These are phyloP conservation scores for Ministeria vibrans DNA, from an alignment of 78 protist species.

Conservation along the genomic window DNA sequence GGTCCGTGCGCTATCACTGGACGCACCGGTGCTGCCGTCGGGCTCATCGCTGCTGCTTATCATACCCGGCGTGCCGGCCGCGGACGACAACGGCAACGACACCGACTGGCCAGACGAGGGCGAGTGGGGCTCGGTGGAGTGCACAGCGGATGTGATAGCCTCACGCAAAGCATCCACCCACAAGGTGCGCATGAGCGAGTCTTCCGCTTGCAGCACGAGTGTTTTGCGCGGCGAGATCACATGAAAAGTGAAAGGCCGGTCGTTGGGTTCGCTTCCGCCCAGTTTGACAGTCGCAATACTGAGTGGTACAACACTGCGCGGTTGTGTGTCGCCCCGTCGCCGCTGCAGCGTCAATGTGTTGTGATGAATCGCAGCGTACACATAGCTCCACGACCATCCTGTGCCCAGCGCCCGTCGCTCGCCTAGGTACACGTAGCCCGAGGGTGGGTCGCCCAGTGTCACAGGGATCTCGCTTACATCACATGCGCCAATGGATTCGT, in stretches of 20 bases:
- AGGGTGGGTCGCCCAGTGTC: too few species aligned
- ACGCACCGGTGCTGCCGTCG: neutral
- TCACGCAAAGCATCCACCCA: neutral
- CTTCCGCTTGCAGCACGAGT: neutral
- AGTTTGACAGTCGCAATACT: neutral
- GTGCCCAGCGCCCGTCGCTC: neutral
- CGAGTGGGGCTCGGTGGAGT: neutral
- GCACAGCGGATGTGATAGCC: neutral
- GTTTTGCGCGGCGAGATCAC: neutral
- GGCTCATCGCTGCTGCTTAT: neutral
- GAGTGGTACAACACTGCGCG: neutral
- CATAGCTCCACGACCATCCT: neutral
- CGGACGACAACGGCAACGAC: neutral
- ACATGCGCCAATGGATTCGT: too few species aligned
- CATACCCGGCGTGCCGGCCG: neutral
- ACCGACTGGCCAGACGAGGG: neutral
- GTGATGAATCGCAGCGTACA: neutral
- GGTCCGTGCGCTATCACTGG: neutral
- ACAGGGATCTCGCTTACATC: too few species aligned
- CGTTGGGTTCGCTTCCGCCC: neutral
- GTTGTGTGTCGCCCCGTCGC: neutral
- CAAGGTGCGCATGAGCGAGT: neutral
- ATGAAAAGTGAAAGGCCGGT: neutral
- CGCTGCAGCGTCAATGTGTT: neutral
- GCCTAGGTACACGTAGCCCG: neutral